Percentiles rank a stretch among this genome's conserved stretches.
Conservation (phyloP, 306 rosid genomes). For the Canavalia gladiata region DNA sequence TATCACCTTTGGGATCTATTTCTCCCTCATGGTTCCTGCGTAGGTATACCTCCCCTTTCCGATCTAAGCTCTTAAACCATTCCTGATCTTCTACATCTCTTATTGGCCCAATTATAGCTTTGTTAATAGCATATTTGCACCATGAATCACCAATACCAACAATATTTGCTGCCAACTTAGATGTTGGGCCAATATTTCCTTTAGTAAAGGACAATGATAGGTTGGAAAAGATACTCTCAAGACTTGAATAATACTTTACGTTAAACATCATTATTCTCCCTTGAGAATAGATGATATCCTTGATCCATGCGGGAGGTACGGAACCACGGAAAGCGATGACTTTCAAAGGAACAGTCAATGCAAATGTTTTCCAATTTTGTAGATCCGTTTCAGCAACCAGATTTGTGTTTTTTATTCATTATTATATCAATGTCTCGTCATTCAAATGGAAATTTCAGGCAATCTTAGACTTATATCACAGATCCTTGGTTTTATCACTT, state of each 20-base stretch:
- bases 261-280: conserved; percentile 74
- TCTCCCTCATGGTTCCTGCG: conserved; percentile 87
- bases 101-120: conserved; percentile 77
- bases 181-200: conserved; percentile 63
- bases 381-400: too few species aligned
- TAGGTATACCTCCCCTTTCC: conserved; percentile 92
- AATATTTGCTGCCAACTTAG: conserved; percentile 80
- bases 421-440: too few species aligned
- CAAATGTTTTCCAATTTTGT: conserved; percentile 79
- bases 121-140: conserved; percentile 74
- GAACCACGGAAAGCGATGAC: conserved; percentile 87
- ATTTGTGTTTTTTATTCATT: too few species aligned
- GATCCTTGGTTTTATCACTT: too few species aligned
- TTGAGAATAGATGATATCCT: conserved; percentile 89
- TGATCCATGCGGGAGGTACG: conserved; percentile 95
- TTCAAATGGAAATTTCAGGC: too few species aligned
- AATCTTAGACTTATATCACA: too few species aligned
- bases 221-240: conserved; percentile 77
- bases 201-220: conserved; percentile 60
- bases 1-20: conserved; percentile 76
- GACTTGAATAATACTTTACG: conserved; percentile 70
- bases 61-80: conserved; percentile 81
- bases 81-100: conserved; percentile 82
- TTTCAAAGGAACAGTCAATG: conserved; percentile 87
- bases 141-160: conserved; percentile 91